phyloP scores from a whole-genome alignment of 1,139 yeast species.

The Lodderomyces jiufengensis region DNA sequence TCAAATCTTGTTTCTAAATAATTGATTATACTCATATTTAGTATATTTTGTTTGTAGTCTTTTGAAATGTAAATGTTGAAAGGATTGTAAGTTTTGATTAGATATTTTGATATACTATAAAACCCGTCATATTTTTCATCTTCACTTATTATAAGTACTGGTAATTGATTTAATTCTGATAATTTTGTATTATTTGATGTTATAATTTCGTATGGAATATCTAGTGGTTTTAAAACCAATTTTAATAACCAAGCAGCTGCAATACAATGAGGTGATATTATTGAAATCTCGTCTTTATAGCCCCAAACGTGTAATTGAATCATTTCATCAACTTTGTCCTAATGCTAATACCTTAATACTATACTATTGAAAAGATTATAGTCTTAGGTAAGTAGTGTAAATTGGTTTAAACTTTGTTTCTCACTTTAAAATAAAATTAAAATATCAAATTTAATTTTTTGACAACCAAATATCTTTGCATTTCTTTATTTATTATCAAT shows the following conservation, averaged over 20 bases:
- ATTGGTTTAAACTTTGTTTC: too few relatives aligned
- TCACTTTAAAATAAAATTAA: too few relatives aligned
- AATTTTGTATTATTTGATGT: slow-evolving; percentile 59
- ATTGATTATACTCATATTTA: slow-evolving; percentile 25
- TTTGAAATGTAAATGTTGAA: not conserved
- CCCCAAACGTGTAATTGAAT: slow-evolving; percentile 62
- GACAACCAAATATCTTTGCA: too few relatives aligned
- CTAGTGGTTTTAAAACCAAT: slow-evolving; percentile 7
- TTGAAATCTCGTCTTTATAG: slow-evolving; percentile 24
- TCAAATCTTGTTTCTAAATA: slow-evolving; percentile 39
- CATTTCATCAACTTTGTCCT: slow-evolving; percentile 12
- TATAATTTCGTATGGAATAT: slow-evolving; percentile 32
- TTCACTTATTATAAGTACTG: slow-evolving; percentile 42
- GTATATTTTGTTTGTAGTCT: slow-evolving; percentile 15
- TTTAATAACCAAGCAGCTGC: slow-evolving; percentile 36
- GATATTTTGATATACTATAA: slow-evolving; percentile 37
- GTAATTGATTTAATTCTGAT: slow-evolving; percentile 52
- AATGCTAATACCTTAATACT: too few relatives aligned
- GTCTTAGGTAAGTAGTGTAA: too few relatives aligned
- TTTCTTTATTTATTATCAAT: too few relatives aligned
- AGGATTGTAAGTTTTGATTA: slow-evolving; percentile 20
- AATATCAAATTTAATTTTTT: too few relatives aligned
- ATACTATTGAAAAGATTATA: too few relatives aligned
- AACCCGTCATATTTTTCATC: slow-evolving; percentile 38
- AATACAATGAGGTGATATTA: slow-evolving; percentile 39